A percentile compares a stretch with the other conserved stretches of the same genome.
These are phyloP conservation scores for Larix kaempferi DNA, from an alignment of 75 land plant genomes.

Conservation along the genomic window DNA sequence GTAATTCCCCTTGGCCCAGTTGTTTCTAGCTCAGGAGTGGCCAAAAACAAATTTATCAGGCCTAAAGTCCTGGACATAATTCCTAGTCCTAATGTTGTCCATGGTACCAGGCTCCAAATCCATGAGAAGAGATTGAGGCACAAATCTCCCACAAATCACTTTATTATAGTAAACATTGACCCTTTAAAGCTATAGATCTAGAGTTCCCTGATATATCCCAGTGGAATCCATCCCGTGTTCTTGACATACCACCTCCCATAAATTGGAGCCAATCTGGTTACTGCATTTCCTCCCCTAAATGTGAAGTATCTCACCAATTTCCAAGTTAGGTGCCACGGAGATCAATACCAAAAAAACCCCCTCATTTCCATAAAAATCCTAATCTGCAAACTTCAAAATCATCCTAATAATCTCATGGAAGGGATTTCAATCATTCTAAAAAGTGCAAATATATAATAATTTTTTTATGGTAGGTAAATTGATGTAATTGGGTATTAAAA, in stretches of 20 bases:
- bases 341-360: too few relatives aligned
- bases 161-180: slow-evolving; percentile 32
- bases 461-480: too few relatives aligned
- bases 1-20: slow-evolving; percentile 27
- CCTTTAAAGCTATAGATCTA: slow-evolving; percentile 28
- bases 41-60: slow-evolving; percentile 40
- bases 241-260: neutral
- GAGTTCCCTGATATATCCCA: slow-evolving; percentile 19
- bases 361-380: too few relatives aligned
- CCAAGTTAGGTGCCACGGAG: too few relatives aligned
- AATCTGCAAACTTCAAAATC: too few relatives aligned
- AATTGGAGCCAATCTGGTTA: neutral
- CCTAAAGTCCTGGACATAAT: slow-evolving; percentile 32
- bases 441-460: too few relatives aligned
- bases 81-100: slow-evolving; percentile 34
- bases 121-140: slow-evolving; percentile 26
- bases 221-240: slow-evolving; percentile 33
- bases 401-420: too few relatives aligned
- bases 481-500: too few relatives aligned
- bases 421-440: too few relatives aligned
- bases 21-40: slow-evolving; percentile 26
- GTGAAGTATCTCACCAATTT: slow-evolving; percentile 7
- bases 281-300: neutral
- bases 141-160: slow-evolving; percentile 24
- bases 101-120: slow-evolving; percentile 42